Evolutionary conservation across 495 filamentous ascomycete species (phyloP).

Genomic region (Daldinia decipiens): DNA sequence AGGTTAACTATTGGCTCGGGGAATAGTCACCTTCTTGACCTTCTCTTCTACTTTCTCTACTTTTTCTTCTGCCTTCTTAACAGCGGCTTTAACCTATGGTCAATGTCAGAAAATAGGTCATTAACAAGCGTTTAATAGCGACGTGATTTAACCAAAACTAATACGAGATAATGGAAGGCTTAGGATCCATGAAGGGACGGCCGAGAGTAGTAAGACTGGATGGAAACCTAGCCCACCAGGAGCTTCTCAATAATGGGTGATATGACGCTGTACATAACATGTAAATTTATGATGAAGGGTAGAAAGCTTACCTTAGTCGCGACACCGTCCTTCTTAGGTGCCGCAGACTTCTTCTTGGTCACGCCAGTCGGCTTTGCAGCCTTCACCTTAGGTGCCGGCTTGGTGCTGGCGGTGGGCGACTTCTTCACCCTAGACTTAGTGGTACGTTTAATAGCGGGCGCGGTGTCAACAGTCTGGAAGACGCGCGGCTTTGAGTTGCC

Average conservation of each 20-base stretch:
- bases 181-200: neutral
- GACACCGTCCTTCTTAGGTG: constrained; percentile 60
- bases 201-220: neutral
- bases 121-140: neutral
- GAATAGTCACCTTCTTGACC: constrained; percentile 23
- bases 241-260: neutral
- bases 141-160: neutral
- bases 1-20: neutral
- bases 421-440: constrained; percentile 54
- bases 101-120: constrained; percentile 42
- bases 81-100: constrained; percentile 58
- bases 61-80: constrained; percentile 54
- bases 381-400: constrained; percentile 53
- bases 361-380: constrained; percentile 63
- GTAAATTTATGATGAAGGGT: constrained; percentile 1
- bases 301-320: constrained; percentile 58
- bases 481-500: constrained; percentile 66
- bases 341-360: constrained; percentile 62
- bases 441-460: constrained; percentile 59
- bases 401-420: constrained; percentile 42
- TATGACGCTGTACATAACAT: neutral
- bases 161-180: neutral
- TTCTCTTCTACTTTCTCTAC: constrained; percentile 37
- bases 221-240: neutral
- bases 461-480: constrained; percentile 62